Evolutionary conservation across 2,329 filamentous ascomycete genomes (phyloP), one percentile per base, ranked within the genome.

Genomic region (Fusarium verticillioides): DNA sequence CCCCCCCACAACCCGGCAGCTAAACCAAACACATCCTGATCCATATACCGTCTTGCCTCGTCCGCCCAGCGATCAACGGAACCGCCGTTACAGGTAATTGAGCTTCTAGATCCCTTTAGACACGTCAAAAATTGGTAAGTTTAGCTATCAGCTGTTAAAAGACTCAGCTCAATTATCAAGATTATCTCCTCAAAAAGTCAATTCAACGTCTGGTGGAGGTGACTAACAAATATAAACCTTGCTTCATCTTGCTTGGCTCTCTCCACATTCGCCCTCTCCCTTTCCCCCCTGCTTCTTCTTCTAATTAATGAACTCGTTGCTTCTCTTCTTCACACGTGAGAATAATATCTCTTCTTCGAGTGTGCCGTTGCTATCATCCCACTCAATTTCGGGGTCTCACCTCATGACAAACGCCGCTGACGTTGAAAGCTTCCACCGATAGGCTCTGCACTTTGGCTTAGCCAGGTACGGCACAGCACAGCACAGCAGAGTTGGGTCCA

Each of bases 371-470:
- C 8, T 50, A 46, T 43, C 34, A 52, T 68, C 58, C 28, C 26
- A 37, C 46, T 30, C 36, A 44, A 40, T 52, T 43, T 54, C 30
- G 34, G 21, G 16, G 26, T 49, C 43, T 61, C 61, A 36, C 30
- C 30, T 46, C 43, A 63, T 66, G 64, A 44, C 26, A 54, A 57
- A 57, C 69, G 70, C 72, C 66, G 52, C 72, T 74, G 66, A 76
- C 72, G 72, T 63, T 72, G 49, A 36, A 46, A 40, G 49, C 43
- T 64, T 32, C 36, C 43, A 26, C n/a, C 2, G 32, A 53, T 37
- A 53, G 34, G 34, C 21, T 16, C 23, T 34, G 4, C 16, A 19
- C 47, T 36, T 37, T 60, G 32, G 21, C 63, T 60, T 61, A 53
- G 66, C 60, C 59, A 58, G 66, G 66, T 65, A 69, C 66, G 28